Evolutionary conservation across 2,329 filamentous ascomycete species (phyloP).

Genomic region (Penicillium sp.): DNA sequence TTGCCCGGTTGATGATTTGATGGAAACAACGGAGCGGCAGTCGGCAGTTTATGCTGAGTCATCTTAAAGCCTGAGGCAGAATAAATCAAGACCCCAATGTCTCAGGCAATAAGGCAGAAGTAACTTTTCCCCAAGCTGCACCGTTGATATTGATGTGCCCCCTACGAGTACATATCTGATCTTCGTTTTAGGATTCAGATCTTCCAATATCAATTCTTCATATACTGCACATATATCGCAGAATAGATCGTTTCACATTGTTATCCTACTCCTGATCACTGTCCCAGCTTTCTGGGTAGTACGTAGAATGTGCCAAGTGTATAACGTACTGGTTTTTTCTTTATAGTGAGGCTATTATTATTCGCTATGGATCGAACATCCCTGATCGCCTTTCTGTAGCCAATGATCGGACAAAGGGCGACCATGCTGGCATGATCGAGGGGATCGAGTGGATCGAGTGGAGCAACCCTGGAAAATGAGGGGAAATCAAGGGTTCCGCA

Average conservation of each 20-base stretch:
- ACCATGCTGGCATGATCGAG: background rate
- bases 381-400: background rate
- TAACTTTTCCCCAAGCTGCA: background rate
- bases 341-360: no score
- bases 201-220: background rate
- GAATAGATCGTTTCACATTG: no score
- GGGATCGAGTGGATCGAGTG: background rate
- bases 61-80: background rate
- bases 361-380: background rate
- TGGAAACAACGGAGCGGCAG: background rate
- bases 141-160: background rate
- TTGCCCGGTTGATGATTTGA: background rate
- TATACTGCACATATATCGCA: no score
- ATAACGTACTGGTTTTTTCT: no score
- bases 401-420: background rate
- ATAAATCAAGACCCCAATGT: background rate
- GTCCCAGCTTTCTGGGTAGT: no score
- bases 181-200: background rate
- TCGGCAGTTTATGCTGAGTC: background rate
- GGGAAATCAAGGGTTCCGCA: background rate
- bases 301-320: no score
- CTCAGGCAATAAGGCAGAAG: background rate
- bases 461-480: background rate
- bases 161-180: background rate
- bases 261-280: no score